Base-by-base conservation (phyloP, 805 yeast genomes). In the Zygoascus bituminiphila region DNA sequence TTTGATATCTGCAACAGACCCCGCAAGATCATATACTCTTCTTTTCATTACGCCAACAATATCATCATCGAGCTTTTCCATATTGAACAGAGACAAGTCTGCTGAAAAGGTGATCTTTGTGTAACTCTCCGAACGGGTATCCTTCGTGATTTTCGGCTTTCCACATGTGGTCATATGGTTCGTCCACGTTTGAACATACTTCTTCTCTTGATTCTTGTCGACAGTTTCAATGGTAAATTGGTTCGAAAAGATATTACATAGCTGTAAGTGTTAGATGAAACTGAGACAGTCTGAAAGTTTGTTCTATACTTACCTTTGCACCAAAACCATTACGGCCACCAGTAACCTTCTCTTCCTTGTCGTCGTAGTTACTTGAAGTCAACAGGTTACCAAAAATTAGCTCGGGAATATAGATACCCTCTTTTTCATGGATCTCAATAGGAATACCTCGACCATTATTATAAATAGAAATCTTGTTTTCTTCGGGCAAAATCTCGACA, bases 291-390 rank as follows among this genome's bases (percentile, higher is more conserved):
- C n/a, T n/a, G n/a, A n/a, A n/a, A n/a, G n/a, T n/a, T n/a, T n/a
- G n/a, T 9, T 24, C 25, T 8, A 14, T 8, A 47, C 55, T 42
- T 53, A 55, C 71, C 64, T 93, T 93, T 44, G 98, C 98, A 67
- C 98, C 98, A 63, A 81, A 93, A 54, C 98, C 98, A 64, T 93
- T 93, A 72, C 98, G 81, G 66, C 98, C 98, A 71, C 98, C 98
- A 1, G 95, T 87, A 29, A 93, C 97, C 66, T 93, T 93, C 67
- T 87, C 86, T 61, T 93, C 86, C 54, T 91, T 79, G 64, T 93
- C 98, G 64, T 93, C 96, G 65, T 93, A 93, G 68, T 93, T 93
- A 23, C 96, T 86, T 1, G 98, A 89, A 0, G 98, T 93, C 55
- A 93, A 76, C 52, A 93, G 75, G 61, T 93, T 88, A 48, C 98